Percentiles rank a stretch among this genome's conserved stretches.
These are phyloP conservation scores for Orbilia oligospora DNA, from an alignment of 2,329 filamentous ascomycete species.

Conservation along the genomic window DNA sequence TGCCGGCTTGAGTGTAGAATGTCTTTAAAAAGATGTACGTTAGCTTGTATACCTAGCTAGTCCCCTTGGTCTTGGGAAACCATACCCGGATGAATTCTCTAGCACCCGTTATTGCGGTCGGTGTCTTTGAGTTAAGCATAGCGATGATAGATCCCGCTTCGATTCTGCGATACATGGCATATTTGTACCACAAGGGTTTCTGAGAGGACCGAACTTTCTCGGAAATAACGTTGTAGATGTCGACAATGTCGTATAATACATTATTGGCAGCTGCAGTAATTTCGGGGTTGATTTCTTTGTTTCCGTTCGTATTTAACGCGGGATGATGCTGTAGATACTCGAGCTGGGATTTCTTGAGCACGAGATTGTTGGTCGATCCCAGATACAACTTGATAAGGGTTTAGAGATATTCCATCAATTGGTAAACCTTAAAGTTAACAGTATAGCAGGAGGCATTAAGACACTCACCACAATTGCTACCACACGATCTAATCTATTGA, in stretches of 20 bases:
- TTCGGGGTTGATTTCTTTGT: background rate
- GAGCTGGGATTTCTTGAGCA: constrained; percentile 20
- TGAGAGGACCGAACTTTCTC: background rate
- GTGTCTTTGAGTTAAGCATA: constrained; percentile 13
- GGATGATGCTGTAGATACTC: background rate
- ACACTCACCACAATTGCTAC: constrained; percentile 25
- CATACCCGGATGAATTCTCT: constrained; percentile 6
- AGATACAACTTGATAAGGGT: background rate
- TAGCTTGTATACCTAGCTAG: too few species aligned
- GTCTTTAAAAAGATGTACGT: background rate
- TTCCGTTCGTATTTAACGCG: background rate
- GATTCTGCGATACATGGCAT: constrained; percentile 18
- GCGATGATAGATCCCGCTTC: background rate
- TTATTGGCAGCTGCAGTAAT: background rate
- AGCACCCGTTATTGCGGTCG: background rate
- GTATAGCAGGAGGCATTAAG: background rate
- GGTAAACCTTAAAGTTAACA: too few species aligned
- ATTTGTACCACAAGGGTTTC: constrained; percentile 12
- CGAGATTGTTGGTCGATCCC: background rate
- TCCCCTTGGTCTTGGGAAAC: background rate
- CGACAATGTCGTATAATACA: background rate
- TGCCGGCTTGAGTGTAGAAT: background rate
- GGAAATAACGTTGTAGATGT: background rate
- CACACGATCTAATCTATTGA: constrained; percentile 19
- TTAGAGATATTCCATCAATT: constrained; percentile 1